Evolutionary conservation across 768 basidiomycete genomes (phyloP), one percentile per base, ranked within the genome.

Genomic region (Boletus reticuloceps): DNA sequence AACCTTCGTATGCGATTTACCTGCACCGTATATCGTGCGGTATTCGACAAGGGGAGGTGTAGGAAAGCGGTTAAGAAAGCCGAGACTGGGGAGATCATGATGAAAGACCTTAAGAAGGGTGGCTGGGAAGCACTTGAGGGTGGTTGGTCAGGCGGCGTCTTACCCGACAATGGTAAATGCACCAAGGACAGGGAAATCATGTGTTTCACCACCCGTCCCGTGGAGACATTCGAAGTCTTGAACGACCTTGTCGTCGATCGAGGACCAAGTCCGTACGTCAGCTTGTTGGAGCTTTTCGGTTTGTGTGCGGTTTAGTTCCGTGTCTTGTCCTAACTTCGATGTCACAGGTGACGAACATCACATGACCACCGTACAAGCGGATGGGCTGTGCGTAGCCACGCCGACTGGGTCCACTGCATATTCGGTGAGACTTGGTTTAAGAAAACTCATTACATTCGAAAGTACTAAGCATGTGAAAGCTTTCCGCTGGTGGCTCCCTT

Each of bases 1-100:
- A 99, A 99, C 70, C 79, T 99, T 14, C 89, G 97, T 47, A 99
- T 99, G 97, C 86, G 97, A 29, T 99, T 99, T 72, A 98, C 96
- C 9, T 98, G 97, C 72, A 98, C 97, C 6, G 92, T 99, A 13
- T 99, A 96, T 70, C 90, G 97, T 39, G 90, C 94, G 6, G 85
- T 97, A 41, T 80, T 83, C 25, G 89, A 89, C 65, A 81, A 86
- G 55, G 81, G 82, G 22, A 84, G 78, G 63, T 74, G 79, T 45
- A 79, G 84, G 25, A 88, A 89, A 56, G 97, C 96, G 0, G 86
- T 98, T 48, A 94, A 96, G 75, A 93, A 89, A 64, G 91, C 84
- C 3, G 89, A 92, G 58, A 95, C 94, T 2, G 97, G 97, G 11
- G 95, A 97, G 69, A 98, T 99, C 63, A 82, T 98, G 76, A 96